These are phyloP conservation scores for Crucihimalaya himalaica DNA, from an alignment of 345 rosid species.

Conservation along the genomic window DNA sequence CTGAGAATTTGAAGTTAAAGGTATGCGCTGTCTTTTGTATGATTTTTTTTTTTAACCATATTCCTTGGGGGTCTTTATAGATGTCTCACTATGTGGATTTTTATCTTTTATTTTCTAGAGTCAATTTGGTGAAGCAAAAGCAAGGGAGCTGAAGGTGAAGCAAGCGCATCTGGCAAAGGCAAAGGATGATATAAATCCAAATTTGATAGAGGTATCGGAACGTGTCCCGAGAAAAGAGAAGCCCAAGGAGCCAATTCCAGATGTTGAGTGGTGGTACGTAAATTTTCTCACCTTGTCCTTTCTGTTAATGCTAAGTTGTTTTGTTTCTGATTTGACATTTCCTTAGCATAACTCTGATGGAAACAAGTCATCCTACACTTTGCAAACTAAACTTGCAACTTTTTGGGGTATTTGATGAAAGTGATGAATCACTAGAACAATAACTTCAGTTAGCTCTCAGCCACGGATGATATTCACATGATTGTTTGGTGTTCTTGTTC, in stretches of 20 bases:
- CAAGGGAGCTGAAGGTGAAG: conserved; percentile 85
- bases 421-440: neutral
- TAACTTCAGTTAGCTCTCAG: neutral
- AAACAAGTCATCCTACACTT: conserved; percentile 14
- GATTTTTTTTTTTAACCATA: neutral
- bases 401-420: neutral
- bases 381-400: neutral
- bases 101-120: conserved; percentile 47
- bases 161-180: conserved; percentile 92
- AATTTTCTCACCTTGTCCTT: conserved; percentile 10
- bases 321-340: conserved; percentile 9
- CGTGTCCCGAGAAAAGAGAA: conserved; percentile 77
- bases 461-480: neutral
- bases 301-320: conserved; percentile 13
- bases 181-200: conserved; percentile 88
- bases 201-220: conserved; percentile 88
- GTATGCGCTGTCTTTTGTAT: conserved; percentile 38
- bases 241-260: conserved; percentile 78
- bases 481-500: neutral
- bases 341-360: neutral
- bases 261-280: conserved; percentile 96
- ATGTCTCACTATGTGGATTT: conserved; percentile 20
- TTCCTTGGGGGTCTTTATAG: conserved; percentile 20
- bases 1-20: conserved; percentile 79
- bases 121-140: conserved; percentile 96